Evolutionary conservation across 176 grass and related monocot genomes (phyloP).

Genomic region (Hsuehochloa calcarea): DNA sequence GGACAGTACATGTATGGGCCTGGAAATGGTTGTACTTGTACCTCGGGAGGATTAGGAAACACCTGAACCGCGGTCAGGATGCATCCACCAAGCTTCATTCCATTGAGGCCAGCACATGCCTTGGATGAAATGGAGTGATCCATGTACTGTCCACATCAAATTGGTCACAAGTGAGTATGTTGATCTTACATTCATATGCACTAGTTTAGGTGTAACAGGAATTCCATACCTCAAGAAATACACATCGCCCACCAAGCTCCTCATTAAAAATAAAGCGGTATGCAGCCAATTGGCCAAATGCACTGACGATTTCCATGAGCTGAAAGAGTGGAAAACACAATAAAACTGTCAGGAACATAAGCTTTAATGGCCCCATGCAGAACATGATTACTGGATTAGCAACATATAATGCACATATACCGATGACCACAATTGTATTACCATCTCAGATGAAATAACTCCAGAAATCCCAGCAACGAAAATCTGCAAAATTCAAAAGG

Average conservation of each 20-base stretch:
- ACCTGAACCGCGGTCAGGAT: constrained; percentile 66
- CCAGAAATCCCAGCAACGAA: constrained; percentile 79
- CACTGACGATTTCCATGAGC: constrained; percentile 88
- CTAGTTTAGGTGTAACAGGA: constrained; percentile 23
- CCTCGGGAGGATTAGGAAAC: constrained; percentile 53
- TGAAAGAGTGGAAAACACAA: constrained; percentile 47
- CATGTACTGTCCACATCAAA: constrained; percentile 59
- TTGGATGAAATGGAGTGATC: constrained; percentile 79
- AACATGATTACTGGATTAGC: constrained; percentile 16
- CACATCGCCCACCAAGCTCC: constrained; percentile 66
- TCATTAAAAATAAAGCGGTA: constrained; percentile 65
- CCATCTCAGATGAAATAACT: constrained; percentile 76
- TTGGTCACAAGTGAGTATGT: constrained; percentile 20
- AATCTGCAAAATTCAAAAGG: constrained; percentile 69
- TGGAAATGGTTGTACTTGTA: constrained; percentile 43
- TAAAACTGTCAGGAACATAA: constrained; percentile 24
- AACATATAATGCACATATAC: constrained; percentile 35
- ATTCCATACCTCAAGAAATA: constrained; percentile 84
- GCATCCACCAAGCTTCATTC: constrained; percentile 82
- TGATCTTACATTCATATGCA: constrained; percentile 10
- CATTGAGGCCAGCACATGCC: constrained; percentile 92
- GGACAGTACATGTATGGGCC: constrained; percentile 26
- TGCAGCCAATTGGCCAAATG: constrained; percentile 73
- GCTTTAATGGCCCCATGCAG: constrained; percentile 16
- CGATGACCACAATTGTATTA: constrained; percentile 34